Evolutionary conservation across 768 basidiomycete genomes (phyloP).

Genomic region (Cystoderma amianthinum): DNA sequence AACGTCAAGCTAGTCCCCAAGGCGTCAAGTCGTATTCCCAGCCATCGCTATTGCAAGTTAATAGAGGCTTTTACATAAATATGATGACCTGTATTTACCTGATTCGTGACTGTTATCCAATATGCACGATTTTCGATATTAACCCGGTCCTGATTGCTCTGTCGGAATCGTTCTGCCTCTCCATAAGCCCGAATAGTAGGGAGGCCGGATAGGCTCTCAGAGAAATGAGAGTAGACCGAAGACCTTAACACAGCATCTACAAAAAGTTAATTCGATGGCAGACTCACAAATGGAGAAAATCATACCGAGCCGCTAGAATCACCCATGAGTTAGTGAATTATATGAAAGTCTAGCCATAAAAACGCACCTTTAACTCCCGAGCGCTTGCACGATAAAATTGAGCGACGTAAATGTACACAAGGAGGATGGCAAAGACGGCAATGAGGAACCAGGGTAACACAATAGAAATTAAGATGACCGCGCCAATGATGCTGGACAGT

Average conservation of each 20-base stretch:
- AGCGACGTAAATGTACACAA: slow-evolving; percentile 66
- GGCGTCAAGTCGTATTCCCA: slow-evolving; percentile 86
- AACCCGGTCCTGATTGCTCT: slow-evolving; percentile 68
- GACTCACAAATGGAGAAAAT: neutral
- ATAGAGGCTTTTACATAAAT: neutral
- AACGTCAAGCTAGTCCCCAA: slow-evolving; percentile 70
- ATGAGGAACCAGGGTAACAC: slow-evolving; percentile 83
- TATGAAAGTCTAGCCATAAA: neutral
- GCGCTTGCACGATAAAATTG: slow-evolving; percentile 83
- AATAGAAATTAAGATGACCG: slow-evolving; percentile 72
- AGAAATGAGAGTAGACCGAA: slow-evolving; percentile 87
- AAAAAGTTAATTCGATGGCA: slow-evolving; percentile 1
- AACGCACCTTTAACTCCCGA: slow-evolving; percentile 71
- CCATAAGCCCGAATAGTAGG: slow-evolving; percentile 87
- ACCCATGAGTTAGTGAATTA: slow-evolving; percentile 3
- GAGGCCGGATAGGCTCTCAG: slow-evolving; percentile 82
- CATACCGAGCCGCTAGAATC: slow-evolving; percentile 45
- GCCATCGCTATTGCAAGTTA: slow-evolving; percentile 53
- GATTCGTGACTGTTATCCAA: slow-evolving; percentile 81
- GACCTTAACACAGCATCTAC: slow-evolving; percentile 81
- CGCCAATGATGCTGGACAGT: slow-evolving; percentile 58
- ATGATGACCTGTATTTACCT: slow-evolving; percentile 27
- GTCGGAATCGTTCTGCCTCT: slow-evolving; percentile 67
- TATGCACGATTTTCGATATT: slow-evolving; percentile 89
- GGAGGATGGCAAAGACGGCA: slow-evolving; percentile 50